Evolutionary conservation across 345 rosid genomes (phyloP), one percentile per base, ranked within the genome.

Genomic region (Cardamine occulta): DNA sequence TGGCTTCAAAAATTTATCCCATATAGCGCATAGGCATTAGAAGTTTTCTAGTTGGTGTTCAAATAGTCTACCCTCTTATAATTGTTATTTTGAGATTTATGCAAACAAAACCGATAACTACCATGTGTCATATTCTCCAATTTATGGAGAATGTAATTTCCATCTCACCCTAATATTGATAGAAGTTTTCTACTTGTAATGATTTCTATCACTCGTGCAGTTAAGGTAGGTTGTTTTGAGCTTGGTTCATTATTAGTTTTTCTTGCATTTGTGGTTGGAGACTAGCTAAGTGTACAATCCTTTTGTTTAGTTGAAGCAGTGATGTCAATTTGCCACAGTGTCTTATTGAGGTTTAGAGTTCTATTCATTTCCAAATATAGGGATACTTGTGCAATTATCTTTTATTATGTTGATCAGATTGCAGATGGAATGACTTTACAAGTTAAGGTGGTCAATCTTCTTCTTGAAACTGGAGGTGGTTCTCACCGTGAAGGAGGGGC

Each of bases 361-460:
- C 23, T 64, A 8, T 34, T 63, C 24, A 63, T 64, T 44, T 77
- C 59, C 21, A 11, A 34, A 40, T 31, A 3, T 21, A 34, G 21
- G 55, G 53, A 61, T 28, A 31, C 19, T 45, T 10, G 1, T 66
- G 54, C 26, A 28, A 37, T 34, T 26, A 57, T 49, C 3, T 71
- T 70, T 47, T 23, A 18, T 39, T 58, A 31, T 72, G 23, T 45
- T 74, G 70, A 61, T 83, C 89, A 95, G 99, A 89, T 95, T 82
- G 98, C 99, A 79, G 99, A 95, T 86, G 99, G 99, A 78, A 95
- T 95, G 99, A 90, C 97, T 32, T 58, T 95, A 79, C 91, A 88
- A 83, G 89, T 95, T 73, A 72, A 76, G 72, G 92, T 93, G 58
- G 96, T 93, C 82, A 95, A 95, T 85, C 91, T 95, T 84, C 87